A percentile compares a stretch with the other conserved stretches of the same genome.
Evolutionary conservation across 2,329 filamentous ascomycete species (phyloP).

Genomic region (Xylariales sp.): DNA sequence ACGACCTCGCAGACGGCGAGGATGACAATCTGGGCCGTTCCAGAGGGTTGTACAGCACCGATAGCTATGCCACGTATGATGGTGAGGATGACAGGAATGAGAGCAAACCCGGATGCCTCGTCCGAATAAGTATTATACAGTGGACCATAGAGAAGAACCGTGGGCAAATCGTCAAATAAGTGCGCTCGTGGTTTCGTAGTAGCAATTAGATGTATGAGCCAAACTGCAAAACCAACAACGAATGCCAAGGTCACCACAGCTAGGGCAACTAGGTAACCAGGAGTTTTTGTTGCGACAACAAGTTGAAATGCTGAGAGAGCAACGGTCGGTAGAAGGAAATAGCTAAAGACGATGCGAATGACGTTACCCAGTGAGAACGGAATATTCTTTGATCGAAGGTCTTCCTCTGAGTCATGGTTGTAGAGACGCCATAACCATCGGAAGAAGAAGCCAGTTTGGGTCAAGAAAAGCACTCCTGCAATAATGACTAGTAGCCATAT

Average conservation of each 20-base stretch:
- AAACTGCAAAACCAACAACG: conserved; percentile 78
- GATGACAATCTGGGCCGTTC: conserved; percentile 91
- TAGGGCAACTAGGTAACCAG: conserved; percentile 76
- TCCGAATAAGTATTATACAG: conserved; percentile 98
- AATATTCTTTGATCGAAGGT: conserved; percentile 89
- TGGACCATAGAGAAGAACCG: conserved; percentile 88
- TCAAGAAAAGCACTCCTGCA: conserved; percentile 72
- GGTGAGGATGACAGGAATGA: conserved; percentile 86
- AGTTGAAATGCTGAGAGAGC: conserved; percentile 92
- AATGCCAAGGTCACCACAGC: conserved; percentile 80
- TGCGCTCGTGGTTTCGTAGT: conserved; percentile 84
- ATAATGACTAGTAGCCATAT: conserved; percentile 88
- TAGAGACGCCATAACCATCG: conserved; percentile 82
- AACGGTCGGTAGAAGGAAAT: conserved; percentile 87
- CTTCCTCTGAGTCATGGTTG: conserved; percentile 81
- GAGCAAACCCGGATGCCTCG: conserved; percentile 87
- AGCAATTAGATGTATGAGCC: conserved; percentile 84
- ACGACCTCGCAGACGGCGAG: conserved; percentile 95
- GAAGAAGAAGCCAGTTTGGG: conserved; percentile 79
- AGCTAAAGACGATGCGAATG: conserved; percentile 90
- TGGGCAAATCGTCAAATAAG: conserved; percentile 92
- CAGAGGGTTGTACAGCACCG: conserved; percentile 90
- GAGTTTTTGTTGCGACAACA: conserved; percentile 76
- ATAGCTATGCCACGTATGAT: conserved; percentile 90
- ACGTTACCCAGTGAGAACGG: conserved; percentile 85